Evolutionary conservation across 345 rosid species (phyloP), one percentile per base, ranked within the genome.

Genomic region (Stellera chamaejasme): DNA sequence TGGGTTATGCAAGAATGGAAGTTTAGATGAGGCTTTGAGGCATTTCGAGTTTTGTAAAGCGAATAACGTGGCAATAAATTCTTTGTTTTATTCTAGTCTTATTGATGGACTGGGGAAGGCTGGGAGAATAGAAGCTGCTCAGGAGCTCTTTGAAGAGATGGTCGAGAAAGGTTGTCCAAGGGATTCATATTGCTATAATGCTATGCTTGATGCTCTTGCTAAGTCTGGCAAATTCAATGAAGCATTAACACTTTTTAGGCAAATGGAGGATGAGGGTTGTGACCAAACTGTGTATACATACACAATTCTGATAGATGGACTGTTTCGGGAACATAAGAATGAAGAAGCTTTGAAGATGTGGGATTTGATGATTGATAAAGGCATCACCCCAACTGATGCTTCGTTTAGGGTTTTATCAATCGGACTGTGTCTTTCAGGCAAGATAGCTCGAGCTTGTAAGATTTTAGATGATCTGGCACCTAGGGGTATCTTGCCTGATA

Each of bases 81-180:
- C 95, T 0, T 72, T 79, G 75, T 69, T 88, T 69, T 82, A 82
- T 73, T 80, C 88, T 60, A 77, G 87, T 72, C 82, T 92, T 26
- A 86, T 88, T 13, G 93, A 82, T 58, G 90, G 95, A 46, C 71
- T 88, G 14, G 98, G 98, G n/a, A 88, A 92, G 79, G 85, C 79
- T 2, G 95, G 97, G 27, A 62, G 84, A 48, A 76, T 86, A 13
- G 77, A 81, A 54, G 93, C 84, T 70, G 98, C 98, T 25, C 81
- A 81, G 73, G 70, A 64, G 54, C 75, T 92, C 48, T 88, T 92
- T 15, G 79, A 84, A 60, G 82, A 89, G 62, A 92, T 92, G 98
- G 65, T 62, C 14, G 71, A 70, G 44, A 75, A 72, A 53, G 89
- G 88, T 49, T 85, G 82, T 59, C 73, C 79, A 0, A 72, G 70